Percentiles rank a stretch among this genome's conserved stretches.
phyloP scores from a whole-genome alignment of 1,284 basidiomycete genomes.

The Ganoderma boninense region DNA sequence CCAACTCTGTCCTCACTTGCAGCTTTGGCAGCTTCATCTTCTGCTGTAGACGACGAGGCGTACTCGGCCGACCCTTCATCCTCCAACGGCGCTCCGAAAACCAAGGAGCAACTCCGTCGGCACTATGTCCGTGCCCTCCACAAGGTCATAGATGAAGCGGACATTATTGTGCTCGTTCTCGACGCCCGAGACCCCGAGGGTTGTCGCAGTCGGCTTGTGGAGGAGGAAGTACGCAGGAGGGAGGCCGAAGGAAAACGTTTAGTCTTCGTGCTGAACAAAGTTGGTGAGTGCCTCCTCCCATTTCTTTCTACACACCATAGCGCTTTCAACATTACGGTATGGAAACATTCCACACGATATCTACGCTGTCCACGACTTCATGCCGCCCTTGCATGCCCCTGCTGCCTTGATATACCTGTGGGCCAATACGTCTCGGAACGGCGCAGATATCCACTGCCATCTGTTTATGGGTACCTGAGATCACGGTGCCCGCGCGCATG shows the following conservation, averaged over 20 bases:
- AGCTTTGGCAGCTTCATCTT: slow-evolving; percentile 48
- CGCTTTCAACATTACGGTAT: not conserved
- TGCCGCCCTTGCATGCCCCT: too few relatives aligned
- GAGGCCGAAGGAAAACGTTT: slow-evolving; percentile 89
- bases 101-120: slow-evolving; percentile 71
- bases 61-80: slow-evolving; percentile 38
- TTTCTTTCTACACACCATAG: slow-evolving; percentile 6
- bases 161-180: slow-evolving; percentile 89
- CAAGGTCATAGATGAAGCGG: slow-evolving; percentile 93
- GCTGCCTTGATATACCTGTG: too few relatives aligned
- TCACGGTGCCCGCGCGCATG: too few relatives aligned
- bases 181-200: slow-evolving; percentile 95
- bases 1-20: slow-evolving; percentile 71
- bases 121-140: slow-evolving; percentile 82
- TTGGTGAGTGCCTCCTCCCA: slow-evolving; percentile 68
- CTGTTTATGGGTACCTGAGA: too few relatives aligned
- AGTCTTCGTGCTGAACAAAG: slow-evolving; percentile 92
- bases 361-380: too few relatives aligned
- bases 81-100: slow-evolving; percentile 49
- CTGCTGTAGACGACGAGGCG: slow-evolving; percentile 35
- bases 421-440: too few relatives aligned
- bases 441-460: too few relatives aligned
- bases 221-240: slow-evolving; percentile 87
- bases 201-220: slow-evolving; percentile 86
- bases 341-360: too few relatives aligned